Evolutionary conservation across 345 rosid genomes (phyloP).

Genomic region (Conringia planisiliqua): DNA sequence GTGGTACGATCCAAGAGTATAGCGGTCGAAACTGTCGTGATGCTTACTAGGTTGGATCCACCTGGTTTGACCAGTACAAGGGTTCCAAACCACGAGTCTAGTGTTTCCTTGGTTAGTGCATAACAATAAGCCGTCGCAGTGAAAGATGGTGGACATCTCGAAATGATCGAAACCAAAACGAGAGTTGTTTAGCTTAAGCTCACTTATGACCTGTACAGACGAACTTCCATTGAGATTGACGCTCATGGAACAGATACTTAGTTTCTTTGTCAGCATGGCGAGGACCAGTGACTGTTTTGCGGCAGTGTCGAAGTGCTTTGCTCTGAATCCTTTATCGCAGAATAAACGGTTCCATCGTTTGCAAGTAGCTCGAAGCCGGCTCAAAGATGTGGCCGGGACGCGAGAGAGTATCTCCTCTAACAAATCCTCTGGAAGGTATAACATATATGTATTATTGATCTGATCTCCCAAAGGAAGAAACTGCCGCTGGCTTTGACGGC

Average conservation of each 20-base stretch:
- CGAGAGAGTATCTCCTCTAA: not conserved
- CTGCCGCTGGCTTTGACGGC: not conserved
- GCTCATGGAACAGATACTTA: not conserved
- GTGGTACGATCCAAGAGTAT: not conserved
- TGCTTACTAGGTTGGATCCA: not conserved
- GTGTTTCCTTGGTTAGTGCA: not conserved
- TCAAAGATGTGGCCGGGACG: not conserved
- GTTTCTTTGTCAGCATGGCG: not conserved
- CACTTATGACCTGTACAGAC: not conserved
- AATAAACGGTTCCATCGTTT: not conserved
- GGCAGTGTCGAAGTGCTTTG: not conserved
- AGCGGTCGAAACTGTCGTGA: not conserved
- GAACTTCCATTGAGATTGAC: not conserved
- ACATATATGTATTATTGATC: not conserved
- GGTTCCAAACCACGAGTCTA: not conserved
- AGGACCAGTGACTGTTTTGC: not conserved
- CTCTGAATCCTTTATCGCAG: not conserved
- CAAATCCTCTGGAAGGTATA: not conserved
- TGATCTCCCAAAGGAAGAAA: not conserved
- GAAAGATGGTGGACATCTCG: not conserved
- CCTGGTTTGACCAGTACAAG: not conserved
- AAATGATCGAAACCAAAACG: not conserved
- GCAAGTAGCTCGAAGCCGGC: not conserved
- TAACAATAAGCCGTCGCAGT: not conserved
- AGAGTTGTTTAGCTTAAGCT: not conserved